Evolutionary conservation across 768 basidiomycete genomes (phyloP).

Genomic region (Phanerochaete carnosa): DNA sequence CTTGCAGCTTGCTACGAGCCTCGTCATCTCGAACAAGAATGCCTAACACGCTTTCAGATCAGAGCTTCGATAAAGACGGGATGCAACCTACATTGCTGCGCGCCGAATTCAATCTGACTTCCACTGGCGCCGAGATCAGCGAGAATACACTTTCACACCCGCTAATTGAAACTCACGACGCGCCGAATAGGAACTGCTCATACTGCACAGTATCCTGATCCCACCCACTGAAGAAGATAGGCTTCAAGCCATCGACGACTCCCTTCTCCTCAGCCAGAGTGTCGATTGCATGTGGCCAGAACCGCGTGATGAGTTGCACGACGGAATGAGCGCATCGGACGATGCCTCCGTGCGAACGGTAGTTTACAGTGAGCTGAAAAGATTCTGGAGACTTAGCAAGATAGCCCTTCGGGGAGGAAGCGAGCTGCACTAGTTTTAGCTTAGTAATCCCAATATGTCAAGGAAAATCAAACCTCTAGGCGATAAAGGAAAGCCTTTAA

Average conservation of each 20-base stretch:
- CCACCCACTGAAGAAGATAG: conserved; percentile 31
- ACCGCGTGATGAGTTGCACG: conserved; percentile 26
- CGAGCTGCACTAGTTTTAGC: neutral
- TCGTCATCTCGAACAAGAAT: conserved; percentile 32
- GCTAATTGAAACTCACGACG: conserved; percentile 20
- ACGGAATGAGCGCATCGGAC: conserved; percentile 32
- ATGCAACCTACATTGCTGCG: conserved; percentile 23
- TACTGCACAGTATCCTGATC: conserved; percentile 25
- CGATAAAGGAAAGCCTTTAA: conserved; percentile 63
- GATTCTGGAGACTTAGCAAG: conserved; percentile 13
- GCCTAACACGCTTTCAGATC: conserved; percentile 8
- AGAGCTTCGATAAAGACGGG: neutral
- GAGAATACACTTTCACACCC: neutral
- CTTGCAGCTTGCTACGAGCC: conserved; percentile 24
- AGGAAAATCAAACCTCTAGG: conserved; percentile 41
- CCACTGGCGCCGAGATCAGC: conserved; percentile 11
- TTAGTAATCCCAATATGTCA: neutral
- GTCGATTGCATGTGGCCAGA: conserved; percentile 35
- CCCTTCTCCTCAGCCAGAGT: conserved; percentile 26
- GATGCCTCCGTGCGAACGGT: conserved; percentile 35
- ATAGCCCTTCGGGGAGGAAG: neutral
- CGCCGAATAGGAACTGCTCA: conserved; percentile 32
- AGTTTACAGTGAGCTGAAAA: conserved; percentile 33
- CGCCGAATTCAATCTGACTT: conserved; percentile 25
- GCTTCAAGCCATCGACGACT: conserved; percentile 26